Percentiles rank a stretch among this genome's conserved stretches.
These are phyloP conservation scores for Backusella morwellensis DNA, from an alignment of 192 early-diverging fungal species.

Conservation along the genomic window DNA sequence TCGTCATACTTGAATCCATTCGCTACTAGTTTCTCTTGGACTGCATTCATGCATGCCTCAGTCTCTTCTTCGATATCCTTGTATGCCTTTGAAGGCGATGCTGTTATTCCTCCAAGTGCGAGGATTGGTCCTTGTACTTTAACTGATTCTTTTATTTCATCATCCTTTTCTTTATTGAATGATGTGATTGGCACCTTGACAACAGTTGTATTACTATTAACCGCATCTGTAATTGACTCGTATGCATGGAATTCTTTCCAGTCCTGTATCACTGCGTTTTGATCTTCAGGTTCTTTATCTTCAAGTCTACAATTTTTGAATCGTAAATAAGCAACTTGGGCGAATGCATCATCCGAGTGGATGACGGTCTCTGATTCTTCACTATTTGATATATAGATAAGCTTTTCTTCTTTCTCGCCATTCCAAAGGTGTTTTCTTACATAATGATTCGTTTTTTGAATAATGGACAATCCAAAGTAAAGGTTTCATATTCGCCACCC, in stretches of 20 bases:
- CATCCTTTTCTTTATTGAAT: background rate
- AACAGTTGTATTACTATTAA: background rate
- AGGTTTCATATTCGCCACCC: slow-evolving; percentile 96
- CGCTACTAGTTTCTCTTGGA: slow-evolving; percentile 31
- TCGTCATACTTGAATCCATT: slow-evolving; percentile 49
- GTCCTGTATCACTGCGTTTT: background rate
- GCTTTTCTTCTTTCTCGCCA: background rate
- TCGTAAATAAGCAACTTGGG: slow-evolving; percentile 78
- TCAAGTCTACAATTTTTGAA: slow-evolving; percentile 69
- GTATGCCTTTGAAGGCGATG: slow-evolving; percentile 5
- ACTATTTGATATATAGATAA: slow-evolving; percentile 31
- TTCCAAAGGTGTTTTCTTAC: slow-evolving; percentile 43
- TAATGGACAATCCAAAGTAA: slow-evolving; percentile 90
- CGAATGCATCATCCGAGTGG: slow-evolving; percentile 82
- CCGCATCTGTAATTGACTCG: slow-evolving; percentile 1
- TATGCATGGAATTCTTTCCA: slow-evolving; percentile 19
- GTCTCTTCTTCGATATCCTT: slow-evolving; percentile 50
- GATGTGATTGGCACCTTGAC: background rate
- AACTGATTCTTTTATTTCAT: background rate
- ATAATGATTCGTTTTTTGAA: slow-evolving; percentile 83
- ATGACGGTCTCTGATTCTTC: slow-evolving; percentile 69
- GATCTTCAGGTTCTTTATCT: slow-evolving; percentile 51
- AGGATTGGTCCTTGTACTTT: background rate
- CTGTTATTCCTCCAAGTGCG: slow-evolving; percentile 46
- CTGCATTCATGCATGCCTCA: slow-evolving; percentile 37